Evolutionary conservation across 495 filamentous ascomycete genomes (phyloP), one percentile per base, ranked within the genome.

Genomic region (Immersiella caudata): DNA sequence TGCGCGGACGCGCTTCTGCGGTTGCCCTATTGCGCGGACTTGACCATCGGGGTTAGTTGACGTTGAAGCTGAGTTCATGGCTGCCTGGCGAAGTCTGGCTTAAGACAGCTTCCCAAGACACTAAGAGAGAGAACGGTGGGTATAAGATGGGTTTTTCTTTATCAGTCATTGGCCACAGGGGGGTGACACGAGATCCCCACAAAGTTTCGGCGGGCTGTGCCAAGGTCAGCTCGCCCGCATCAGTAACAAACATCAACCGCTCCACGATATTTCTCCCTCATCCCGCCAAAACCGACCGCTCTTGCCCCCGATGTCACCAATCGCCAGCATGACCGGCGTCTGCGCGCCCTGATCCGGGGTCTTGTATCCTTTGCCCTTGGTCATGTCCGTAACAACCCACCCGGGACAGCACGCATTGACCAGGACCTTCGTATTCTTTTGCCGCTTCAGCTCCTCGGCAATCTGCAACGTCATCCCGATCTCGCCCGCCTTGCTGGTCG

Each of bases 341-440:
- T 74, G 62, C 27, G 84, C 81, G 35, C 84, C 84, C 68, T 85
- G 52, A 71, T 86, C 84, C 46, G 75, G 73, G 29, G 74, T 82
- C 76, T 79, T 82, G 12, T 59, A 25, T 11, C 82, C 82, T 11
- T 68, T 68, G 0, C 81, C 80, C 66, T 73, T 80, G 26, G 83
- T 84, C 83, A 86, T 84, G 71, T 85, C 84, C 54, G 84, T 85
- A 46, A 74, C 73, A 22, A 85, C 83, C 68, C 74, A 84, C 8
- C 84, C 84, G 0, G 84, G 84, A 77, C 84, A 86, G 68, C 82
- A 86, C 20, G 74, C 73, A 68, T 86, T 85, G n/a, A 86, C 71
- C 68, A 84, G 67, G 14, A 82, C 69, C 5, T 71, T 74, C 59
- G 29, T 12, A 7, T 21, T 63, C 7, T 29, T 16, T 29, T 65